Evolutionary conservation across 208 protist species (phyloP).

Genomic region (Acanthamoeba castellanii): DNA sequence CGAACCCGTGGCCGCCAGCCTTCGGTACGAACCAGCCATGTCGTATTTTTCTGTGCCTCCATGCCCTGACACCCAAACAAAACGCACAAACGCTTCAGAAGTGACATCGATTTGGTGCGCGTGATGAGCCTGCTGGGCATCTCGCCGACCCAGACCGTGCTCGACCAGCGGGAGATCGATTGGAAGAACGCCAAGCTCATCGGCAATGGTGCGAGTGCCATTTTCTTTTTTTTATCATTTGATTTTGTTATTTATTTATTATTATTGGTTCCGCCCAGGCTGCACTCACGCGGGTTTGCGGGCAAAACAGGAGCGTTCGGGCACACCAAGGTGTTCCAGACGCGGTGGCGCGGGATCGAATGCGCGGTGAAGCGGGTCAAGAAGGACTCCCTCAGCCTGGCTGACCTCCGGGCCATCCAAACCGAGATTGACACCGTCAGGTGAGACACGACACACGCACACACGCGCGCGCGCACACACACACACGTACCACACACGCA

Average conservation of each 20-base stretch:
- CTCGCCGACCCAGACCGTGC: background rate
- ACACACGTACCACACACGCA: no score
- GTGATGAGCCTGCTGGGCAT: constrained; percentile 13
- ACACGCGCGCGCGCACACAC: no score
- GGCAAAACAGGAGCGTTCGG: constrained; percentile 11
- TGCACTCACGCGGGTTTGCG: no score
- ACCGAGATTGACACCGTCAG: background rate
- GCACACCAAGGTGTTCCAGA: constrained; percentile 32
- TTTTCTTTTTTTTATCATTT: background rate
- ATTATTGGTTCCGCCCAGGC: background rate
- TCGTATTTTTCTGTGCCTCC: background rate
- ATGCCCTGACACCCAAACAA: background rate
- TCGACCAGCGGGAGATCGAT: constrained; percentile 7
- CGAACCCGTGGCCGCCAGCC: no score
- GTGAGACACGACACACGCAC: no score
- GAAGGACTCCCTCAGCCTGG: background rate
- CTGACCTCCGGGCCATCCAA: background rate
- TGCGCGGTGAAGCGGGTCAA: constrained; percentile 45
- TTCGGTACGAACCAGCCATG: no score
- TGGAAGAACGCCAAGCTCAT: constrained; percentile 54
- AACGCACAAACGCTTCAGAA: background rate
- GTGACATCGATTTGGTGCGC: background rate
- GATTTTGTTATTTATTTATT: background rate
- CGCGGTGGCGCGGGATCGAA: constrained; percentile 35
- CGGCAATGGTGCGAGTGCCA: background rate